A percentile compares a stretch with the other conserved stretches of the same genome.
Evolutionary conservation across 2,329 filamentous ascomycete species (phyloP).

Genomic region (Chaetoscypha palmicola): DNA sequence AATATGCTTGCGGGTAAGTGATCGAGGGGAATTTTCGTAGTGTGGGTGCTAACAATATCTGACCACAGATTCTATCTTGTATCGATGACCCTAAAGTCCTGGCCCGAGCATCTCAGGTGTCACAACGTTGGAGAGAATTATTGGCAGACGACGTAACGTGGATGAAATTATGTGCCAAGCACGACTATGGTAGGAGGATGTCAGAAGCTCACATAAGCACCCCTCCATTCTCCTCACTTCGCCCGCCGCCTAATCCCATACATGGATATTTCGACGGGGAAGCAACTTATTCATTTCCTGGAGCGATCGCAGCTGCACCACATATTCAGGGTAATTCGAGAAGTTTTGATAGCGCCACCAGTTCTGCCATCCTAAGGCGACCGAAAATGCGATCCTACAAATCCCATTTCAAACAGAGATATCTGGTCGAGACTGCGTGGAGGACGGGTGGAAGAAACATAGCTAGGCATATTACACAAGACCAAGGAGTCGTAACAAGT

Average conservation of each 20-base stretch:
- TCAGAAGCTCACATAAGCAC: conserved; percentile 33
- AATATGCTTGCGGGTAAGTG: conserved; percentile 74
- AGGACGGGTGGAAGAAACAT: conserved; percentile 81
- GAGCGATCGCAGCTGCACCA: conserved; percentile 35
- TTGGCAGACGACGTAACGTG: conserved; percentile 96
- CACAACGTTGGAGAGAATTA: conserved; percentile 84
- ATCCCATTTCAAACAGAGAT: conserved; percentile 95
- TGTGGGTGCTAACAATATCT: not conserved
- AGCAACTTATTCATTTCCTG: conserved; percentile 38
- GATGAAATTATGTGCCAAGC: conserved; percentile 95
- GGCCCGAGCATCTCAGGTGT: conserved; percentile 92
- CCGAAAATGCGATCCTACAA: conserved; percentile 76
- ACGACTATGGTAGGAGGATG: conserved; percentile 66
- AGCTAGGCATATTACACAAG: conserved; percentile 83
- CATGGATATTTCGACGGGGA: conserved; percentile 16
- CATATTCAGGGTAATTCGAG: conserved; percentile 31
- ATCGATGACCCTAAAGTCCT: conserved; percentile 95
- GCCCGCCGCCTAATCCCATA: conserved; percentile 27
- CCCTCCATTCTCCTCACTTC: conserved; percentile 16
- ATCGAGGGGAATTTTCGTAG: not conserved
- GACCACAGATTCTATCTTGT: conserved; percentile 75
- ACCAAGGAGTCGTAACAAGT: conserved; percentile 94
- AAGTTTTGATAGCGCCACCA: conserved; percentile 48
- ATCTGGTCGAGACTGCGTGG: conserved; percentile 96
- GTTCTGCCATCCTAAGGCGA: conserved; percentile 38